Base-by-base conservation (phyloP, 768 basidiomycete species). In the Amanita phalloides region DNA sequence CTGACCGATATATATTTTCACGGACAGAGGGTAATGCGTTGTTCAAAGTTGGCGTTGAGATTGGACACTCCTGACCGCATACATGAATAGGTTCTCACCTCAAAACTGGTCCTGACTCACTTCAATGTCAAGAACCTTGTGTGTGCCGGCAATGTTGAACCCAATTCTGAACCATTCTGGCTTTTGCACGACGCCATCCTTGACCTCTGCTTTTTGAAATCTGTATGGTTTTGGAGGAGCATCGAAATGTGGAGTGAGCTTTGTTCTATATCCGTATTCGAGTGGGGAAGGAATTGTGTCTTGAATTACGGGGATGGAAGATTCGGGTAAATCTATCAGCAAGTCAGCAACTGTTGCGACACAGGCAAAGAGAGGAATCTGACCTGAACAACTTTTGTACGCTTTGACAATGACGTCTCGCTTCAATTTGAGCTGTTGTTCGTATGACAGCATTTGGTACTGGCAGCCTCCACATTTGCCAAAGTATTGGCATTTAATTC, bases 201-300 rank as follows among this genome's bases (percentile, higher is more conserved):
- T 25, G 13, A 45, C 50, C 1, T 55, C 58, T 6, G 61, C 45
- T 48, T 61, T 57, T 41, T 60, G 56, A 28, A 64, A 62, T 50
- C 60, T 62, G 0, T 60, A 60, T 13, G 57, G 62, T 55, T 73
- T 80, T 1, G 79, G 76, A 0, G 91, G 83, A 0, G 82, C 77
- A 21, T 93, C 89, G 55, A 98, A 98, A 64, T 99, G 96, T 0
- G 96, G 96, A 0, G 96, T 97, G 49, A 99, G 83, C 69, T 99
- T 99, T 1, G 96, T 99, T 30, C 95, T 81, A 64, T 99, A 99
- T 48, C 76, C 79, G 63, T 95, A 97, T 49, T 94, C 82, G 45
- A 89, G 71, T 0, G 95, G 96, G 0, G 90, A 92, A n/a, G 81
- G 77, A 6, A 92, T 81, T 0, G 93, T 96, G 0, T 81, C 67